Percentiles rank a stretch among this genome's conserved stretches.
Evolutionary conservation across 2,329 filamentous ascomycete genomes (phyloP).

Genomic region (Colletotrichum lentis): DNA sequence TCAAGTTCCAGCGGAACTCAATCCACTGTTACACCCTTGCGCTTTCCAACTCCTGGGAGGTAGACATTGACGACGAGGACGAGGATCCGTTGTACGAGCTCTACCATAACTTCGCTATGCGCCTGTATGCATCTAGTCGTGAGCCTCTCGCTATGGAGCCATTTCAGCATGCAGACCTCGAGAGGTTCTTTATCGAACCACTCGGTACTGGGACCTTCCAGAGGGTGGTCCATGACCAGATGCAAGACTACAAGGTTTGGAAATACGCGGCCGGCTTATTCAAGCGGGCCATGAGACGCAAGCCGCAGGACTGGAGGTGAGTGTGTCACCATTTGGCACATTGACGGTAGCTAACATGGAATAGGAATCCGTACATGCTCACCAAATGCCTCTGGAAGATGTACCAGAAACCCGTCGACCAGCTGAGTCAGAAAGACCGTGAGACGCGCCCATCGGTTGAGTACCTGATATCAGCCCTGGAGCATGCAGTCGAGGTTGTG

Average conservation of each 20-base stretch:
- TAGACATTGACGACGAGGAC: conserved; percentile 55
- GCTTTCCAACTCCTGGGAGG: conserved; percentile 62
- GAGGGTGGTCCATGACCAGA: conserved; percentile 62
- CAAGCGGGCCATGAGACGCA: conserved; percentile 62
- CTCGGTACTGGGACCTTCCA: conserved; percentile 61
- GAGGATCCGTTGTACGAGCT: conserved; percentile 65
- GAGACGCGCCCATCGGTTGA: conserved; percentile 50
- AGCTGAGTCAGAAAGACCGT: conserved; percentile 55
- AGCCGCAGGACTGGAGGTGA: conserved; percentile 66
- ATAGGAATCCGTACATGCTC: conserved; percentile 66
- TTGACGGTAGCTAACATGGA: conserved; percentile 41
- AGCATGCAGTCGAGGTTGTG: conserved; percentile 61
- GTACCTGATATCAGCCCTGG: conserved; percentile 58
- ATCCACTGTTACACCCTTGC: conserved; percentile 81
- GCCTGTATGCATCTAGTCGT: conserved; percentile 68
- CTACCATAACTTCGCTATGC: conserved; percentile 68
- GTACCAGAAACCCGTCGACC: conserved; percentile 59
- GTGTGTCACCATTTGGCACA: conserved; percentile 39
- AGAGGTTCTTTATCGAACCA: conserved; percentile 64
- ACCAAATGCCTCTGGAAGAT: conserved; percentile 72
- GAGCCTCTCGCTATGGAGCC: conserved; percentile 71
- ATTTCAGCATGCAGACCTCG: conserved; percentile 64
- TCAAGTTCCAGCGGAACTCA: conserved; percentile 78
- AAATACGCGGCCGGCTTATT: conserved; percentile 67
- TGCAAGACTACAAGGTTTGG: conserved; percentile 69